Percentiles rank a stretch among this genome's conserved stretches.
These are phyloP conservation scores for Panicum miliaceum DNA, from an alignment of 176 grass and related monocot species.

Conservation along the genomic window DNA sequence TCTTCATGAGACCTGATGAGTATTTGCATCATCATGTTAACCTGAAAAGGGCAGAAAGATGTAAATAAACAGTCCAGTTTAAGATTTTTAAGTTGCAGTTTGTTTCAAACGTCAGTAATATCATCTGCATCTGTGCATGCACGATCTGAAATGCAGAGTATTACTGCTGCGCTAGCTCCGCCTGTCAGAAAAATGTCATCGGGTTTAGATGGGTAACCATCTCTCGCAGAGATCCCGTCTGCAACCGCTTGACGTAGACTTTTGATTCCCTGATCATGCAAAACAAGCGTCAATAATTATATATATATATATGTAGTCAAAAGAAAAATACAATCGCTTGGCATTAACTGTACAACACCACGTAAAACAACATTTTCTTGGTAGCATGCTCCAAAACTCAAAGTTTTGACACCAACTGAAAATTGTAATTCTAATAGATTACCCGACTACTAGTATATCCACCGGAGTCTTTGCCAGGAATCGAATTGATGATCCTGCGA, in stretches of 20 bases:
- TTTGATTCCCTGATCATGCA: conserved; percentile 55
- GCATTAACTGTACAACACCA: not conserved
- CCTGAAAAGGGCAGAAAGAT: conserved; percentile 31
- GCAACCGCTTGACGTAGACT: conserved; percentile 66
- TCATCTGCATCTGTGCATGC: not conserved
- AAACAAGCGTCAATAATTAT: not conserved
- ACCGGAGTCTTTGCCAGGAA: conserved; percentile 56
- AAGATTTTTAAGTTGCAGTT: not conserved
- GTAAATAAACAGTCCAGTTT: not conserved
- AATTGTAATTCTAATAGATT: conserved; percentile 4
- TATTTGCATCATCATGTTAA: conserved; percentile 75
- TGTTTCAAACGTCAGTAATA: not conserved
- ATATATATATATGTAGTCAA: not conserved
- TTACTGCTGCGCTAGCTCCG: conserved; percentile 71
- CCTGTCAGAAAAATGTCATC: conserved; percentile 79
- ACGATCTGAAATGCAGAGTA: conserved; percentile 8
- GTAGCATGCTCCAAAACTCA: not conserved
- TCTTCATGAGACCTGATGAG: conserved; percentile 75
- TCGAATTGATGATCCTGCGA: conserved; percentile 39
- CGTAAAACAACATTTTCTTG: not conserved
- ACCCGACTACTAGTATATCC: conserved; percentile 70
- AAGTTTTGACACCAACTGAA: not conserved
- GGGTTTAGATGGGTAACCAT: conserved; percentile 61
- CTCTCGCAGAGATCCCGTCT: conserved; percentile 59
- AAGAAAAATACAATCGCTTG: not conserved